Evolutionary conservation across 176 grass and related monocot species (phyloP), one percentile per base, ranked within the genome.

Genomic region (Triticum dicoccoides): DNA sequence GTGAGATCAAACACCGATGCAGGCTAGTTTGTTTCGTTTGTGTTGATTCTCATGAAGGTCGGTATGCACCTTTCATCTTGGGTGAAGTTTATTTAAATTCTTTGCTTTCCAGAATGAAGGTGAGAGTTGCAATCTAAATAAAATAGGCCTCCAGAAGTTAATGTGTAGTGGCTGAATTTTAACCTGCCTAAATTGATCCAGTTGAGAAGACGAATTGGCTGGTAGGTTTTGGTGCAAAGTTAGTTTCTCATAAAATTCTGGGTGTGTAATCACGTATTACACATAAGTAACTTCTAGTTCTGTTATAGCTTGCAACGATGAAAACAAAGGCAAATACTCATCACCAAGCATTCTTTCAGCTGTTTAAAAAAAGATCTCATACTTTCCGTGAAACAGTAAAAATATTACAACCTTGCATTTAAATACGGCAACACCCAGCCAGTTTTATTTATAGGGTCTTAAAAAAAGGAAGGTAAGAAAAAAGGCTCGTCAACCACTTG

Each of bases 391-490:
- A 73, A 82, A 65, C 25, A 82, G 45, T 65, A 65, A 11, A 30
- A 63, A 56, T 3, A 77, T 77, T 80, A 80, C 61, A 45, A 80
- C 24, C 59, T 80, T 80, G n/a, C 52, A 32, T 62, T 63, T 61
- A 9, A 81, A 70, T 77, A 71, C 21, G 78, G 65, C 52, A 87
- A 41, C 65, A 65, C 30, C 18, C 65, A 66, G 80, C 15, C 82
- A 85, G 79, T 84, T 88, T 90, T 91, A 91, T 91, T 91, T 44
- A 59, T 54, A 54, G 65, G 47, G 27, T 58, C 54, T 79, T 25
- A 82, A 81, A 41, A 41, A 61, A 83, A 67, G 4, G 8, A 27
- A 47, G 47, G 56, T 11, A 64, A 21, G 24, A 42, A 66, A 66
- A 38, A 64, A 61, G 67, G 45, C 61, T 64, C 38, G 62, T 83